Evolutionary conservation across 2,329 filamentous ascomycete genomes (phyloP).

Genomic region (Claviceps sorghi): DNA sequence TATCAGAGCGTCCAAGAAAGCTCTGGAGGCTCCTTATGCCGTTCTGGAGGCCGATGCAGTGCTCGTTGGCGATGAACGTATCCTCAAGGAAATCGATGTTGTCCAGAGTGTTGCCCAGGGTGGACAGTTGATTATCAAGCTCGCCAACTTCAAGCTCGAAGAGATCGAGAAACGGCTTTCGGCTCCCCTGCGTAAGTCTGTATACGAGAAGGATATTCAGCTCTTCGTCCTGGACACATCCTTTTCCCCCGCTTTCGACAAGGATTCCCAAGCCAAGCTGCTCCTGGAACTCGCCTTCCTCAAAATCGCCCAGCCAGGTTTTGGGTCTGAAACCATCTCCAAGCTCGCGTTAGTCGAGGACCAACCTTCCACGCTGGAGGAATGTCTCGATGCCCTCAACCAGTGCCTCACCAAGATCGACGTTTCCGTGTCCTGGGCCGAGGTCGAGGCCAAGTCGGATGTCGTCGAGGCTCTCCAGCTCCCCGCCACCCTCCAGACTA

Average conservation of each 20-base stretch:
- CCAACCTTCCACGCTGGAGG: conserved; percentile 31
- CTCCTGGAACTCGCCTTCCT: conserved; percentile 74
- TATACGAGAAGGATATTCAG: conserved; percentile 55
- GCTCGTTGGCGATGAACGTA: conserved; percentile 63
- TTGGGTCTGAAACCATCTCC: conserved; percentile 45
- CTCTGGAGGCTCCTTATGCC: conserved; percentile 71
- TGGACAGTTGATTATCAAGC: conserved; percentile 60
- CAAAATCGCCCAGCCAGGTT: conserved; percentile 54
- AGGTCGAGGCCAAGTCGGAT: conserved; percentile 39
- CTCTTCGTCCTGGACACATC: conserved; percentile 65
- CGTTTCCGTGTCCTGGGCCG: conserved; percentile 66
- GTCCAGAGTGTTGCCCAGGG: conserved; percentile 53
- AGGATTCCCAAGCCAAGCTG: conserved; percentile 50
- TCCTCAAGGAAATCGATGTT: conserved; percentile 66
- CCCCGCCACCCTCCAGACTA: conserved; percentile 53
- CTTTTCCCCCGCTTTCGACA: conserved; percentile 51
- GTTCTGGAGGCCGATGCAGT: conserved; percentile 65
- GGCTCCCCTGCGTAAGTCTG: conserved; percentile 50
- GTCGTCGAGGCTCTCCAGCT: conserved; percentile 32
- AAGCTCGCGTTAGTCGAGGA: conserved; percentile 50
- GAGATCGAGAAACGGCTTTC: conserved; percentile 81
- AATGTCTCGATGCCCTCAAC: conserved; percentile 52
- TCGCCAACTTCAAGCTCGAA: conserved; percentile 70
- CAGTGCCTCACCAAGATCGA: conserved; percentile 59
- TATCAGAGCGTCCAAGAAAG: conserved; percentile 68